A percentile compares a stretch with the other conserved stretches of the same genome.
phyloP scores from a whole-genome alignment of 352 stramenopile species.

The Thalassiosira hispida region DNA sequence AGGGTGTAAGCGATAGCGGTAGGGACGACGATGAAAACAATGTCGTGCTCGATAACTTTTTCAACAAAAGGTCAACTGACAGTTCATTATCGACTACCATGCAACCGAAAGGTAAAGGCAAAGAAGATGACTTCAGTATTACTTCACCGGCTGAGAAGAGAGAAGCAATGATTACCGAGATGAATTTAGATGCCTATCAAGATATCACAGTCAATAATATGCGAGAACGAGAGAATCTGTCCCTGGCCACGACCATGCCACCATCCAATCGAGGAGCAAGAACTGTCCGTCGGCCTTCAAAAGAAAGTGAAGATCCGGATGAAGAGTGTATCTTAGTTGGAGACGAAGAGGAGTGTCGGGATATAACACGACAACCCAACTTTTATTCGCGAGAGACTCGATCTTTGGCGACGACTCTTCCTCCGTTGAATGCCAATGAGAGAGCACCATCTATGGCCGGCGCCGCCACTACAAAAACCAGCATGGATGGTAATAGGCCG shows the following conservation, averaged over 20 bases:
- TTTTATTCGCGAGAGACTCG: conserved; percentile 12
- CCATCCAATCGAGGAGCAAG: conserved; percentile 15
- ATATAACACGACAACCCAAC: conserved; percentile 33
- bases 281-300: neutral
- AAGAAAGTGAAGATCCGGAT: neutral
- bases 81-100: too few species aligned
- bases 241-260: conserved; percentile 24
- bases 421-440: neutral
- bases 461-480: neutral
- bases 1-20: too few species aligned
- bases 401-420: conserved; percentile 37
- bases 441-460: neutral
- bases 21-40: neutral
- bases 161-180: neutral
- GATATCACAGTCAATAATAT: conserved; percentile 7
- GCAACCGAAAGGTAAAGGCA: too few species aligned
- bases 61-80: neutral
- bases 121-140: too few species aligned
- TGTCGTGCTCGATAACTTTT: neutral
- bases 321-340: conserved; percentile 7
- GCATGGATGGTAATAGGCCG: neutral
- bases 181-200: conserved; percentile 1
- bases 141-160: neutral
- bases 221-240: neutral
- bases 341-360: conserved; percentile 34